A percentile compares a stretch with the other conserved stretches of the same genome.
Conservation (phyloP, 1,139 yeast species). For the Yamadazyma triangularis region DNA sequence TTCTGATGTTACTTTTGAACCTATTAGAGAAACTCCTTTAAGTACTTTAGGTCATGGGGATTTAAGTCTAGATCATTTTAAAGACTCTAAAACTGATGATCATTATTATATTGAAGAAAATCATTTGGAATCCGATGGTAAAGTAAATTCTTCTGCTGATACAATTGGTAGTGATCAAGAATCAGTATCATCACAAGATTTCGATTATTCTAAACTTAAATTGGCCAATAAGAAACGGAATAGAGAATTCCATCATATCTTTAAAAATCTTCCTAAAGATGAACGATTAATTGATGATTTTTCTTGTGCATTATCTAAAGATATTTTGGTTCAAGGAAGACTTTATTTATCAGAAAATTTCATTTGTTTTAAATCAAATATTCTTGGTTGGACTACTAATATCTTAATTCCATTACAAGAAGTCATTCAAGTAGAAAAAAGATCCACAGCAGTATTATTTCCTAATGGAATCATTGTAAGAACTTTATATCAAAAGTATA, state of each 20-base stretch:
- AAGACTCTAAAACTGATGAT: constrained; percentile 12
- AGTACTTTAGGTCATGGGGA: constrained; percentile 72
- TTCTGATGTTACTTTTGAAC: constrained; percentile 47
- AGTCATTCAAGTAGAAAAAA: constrained; percentile 67
- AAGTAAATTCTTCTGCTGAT: constrained; percentile 1
- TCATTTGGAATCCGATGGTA: neutral
- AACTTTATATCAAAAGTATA: constrained; percentile 65
- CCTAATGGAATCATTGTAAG: constrained; percentile 72
- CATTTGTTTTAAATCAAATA: constrained; percentile 67
- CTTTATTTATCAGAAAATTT: constrained; percentile 58
- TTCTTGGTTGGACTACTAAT: constrained; percentile 71
- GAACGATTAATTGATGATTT: constrained; percentile 62
- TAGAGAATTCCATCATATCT: constrained; percentile 57
- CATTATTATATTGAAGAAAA: neutral
- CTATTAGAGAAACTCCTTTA: constrained; percentile 53
- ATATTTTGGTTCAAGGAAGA: constrained; percentile 69
- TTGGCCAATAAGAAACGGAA: constrained; percentile 45
- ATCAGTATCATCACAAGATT: constrained; percentile 9
- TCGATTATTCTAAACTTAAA: constrained; percentile 18
- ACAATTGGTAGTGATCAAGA: constrained; percentile 6
- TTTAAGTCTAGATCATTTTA: constrained; percentile 56
- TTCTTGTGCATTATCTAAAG: constrained; percentile 69
- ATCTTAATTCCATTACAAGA: constrained; percentile 64
- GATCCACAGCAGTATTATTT: constrained; percentile 66
- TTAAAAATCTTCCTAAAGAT: constrained; percentile 48